A percentile compares a stretch with the other conserved stretches of the same genome.
Conservation (phyloP, 345 rosid genomes). For the Orychophragmus violaceus region DNA sequence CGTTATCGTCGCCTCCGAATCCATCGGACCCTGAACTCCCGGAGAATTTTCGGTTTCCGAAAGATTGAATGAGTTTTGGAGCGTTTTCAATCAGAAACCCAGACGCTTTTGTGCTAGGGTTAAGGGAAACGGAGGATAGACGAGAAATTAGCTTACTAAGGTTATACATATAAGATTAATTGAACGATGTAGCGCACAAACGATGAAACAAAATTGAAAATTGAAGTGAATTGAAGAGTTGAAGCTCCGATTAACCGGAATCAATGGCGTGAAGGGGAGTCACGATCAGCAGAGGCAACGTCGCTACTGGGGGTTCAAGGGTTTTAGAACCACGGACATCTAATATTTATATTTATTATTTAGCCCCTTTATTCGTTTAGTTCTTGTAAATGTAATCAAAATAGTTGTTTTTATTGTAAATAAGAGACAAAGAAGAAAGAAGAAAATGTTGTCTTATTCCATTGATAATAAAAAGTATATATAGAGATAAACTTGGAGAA, state of each 20-base stretch:
- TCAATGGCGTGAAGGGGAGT: neutral
- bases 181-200: neutral
- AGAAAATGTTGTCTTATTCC: too few relatives aligned
- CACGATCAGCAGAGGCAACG: constrained; percentile 20
- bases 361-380: neutral
- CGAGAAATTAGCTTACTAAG: constrained; percentile 41
- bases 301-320: constrained; percentile 12
- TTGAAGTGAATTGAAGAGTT: neutral
- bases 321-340: constrained; percentile 4
- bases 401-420: neutral
- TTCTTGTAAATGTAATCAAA: neutral
- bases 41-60: constrained; percentile 35
- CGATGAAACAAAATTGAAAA: constrained; percentile 1
- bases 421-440: too few relatives aligned
- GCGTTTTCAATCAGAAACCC: constrained; percentile 24
- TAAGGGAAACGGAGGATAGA: constrained; percentile 35
- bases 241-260: constrained; percentile 14
- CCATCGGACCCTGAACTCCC: constrained; percentile 32
- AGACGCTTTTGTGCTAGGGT: constrained; percentile 21
- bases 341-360: neutral
- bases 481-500: too few relatives aligned
- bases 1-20: constrained; percentile 33
- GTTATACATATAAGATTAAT: constrained; percentile 32
- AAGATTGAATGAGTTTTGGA: constrained; percentile 9
- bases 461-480: too few relatives aligned